These are phyloP conservation scores for Hymenoscyphus scutula DNA, from an alignment of 2,329 filamentous ascomycete genomes.

Conservation along the genomic window DNA sequence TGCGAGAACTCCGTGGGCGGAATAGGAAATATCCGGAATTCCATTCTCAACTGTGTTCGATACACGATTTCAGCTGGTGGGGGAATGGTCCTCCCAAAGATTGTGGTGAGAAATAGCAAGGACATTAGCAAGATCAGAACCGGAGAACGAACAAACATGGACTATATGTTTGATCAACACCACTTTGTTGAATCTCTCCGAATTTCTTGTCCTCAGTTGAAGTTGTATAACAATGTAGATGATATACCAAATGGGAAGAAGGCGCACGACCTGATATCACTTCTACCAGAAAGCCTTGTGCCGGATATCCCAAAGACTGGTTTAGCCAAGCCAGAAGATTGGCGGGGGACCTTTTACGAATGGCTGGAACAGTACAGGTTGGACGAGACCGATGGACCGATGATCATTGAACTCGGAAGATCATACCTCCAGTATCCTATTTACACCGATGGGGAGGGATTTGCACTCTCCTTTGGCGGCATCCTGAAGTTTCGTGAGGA, in stretches of 20 bases:
- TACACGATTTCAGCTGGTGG: constrained; percentile 33
- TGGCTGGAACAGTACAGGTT: constrained; percentile 26
- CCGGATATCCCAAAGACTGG: constrained; percentile 21
- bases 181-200: constrained; percentile 30
- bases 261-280: constrained; percentile 20
- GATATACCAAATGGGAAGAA: constrained; percentile 15
- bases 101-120: constrained; percentile 20
- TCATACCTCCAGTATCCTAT: constrained; percentile 30
- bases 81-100: constrained; percentile 22
- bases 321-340: constrained; percentile 27
- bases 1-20: constrained; percentile 30
- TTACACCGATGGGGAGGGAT: constrained; percentile 21
- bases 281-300: constrained; percentile 29
- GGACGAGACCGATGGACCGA: constrained; percentile 13
- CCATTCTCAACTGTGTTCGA: constrained; percentile 32
- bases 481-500: constrained; percentile 29
- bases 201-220: constrained; percentile 29
- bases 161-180: constrained; percentile 30
- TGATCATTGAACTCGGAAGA: constrained; percentile 23
- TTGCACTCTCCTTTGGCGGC: constrained; percentile 24
- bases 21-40: constrained; percentile 34
- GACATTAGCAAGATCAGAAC: constrained; percentile 26
- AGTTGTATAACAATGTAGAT: constrained; percentile 27
- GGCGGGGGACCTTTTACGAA: constrained; percentile 26
- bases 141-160: constrained; percentile 18